These are phyloP conservation scores for Solanum lignicaule DNA, from an alignment of 257 asterid genomes.

Conservation along the genomic window DNA sequence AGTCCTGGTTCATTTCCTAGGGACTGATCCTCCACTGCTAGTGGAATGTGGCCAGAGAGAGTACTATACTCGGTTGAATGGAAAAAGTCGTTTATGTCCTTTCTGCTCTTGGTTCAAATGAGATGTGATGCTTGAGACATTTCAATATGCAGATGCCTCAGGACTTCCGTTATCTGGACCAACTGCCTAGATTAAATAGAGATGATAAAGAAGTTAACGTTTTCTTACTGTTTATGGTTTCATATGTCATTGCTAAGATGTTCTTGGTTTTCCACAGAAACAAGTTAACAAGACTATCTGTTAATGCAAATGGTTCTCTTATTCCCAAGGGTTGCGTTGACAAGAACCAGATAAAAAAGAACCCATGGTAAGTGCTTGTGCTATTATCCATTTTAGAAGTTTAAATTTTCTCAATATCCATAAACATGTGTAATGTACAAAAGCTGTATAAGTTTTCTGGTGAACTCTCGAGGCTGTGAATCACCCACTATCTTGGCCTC, in stretches of 20 bases:
- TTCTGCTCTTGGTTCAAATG: background rate
- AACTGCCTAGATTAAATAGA: background rate
- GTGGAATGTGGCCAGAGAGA: background rate
- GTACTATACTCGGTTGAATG: background rate
- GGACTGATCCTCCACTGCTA: background rate
- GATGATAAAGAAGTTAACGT: background rate
- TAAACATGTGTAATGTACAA: background rate
- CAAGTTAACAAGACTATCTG: conserved; percentile 69
- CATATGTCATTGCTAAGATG: background rate
- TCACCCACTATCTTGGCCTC: background rate
- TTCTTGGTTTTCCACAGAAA: conserved; percentile 36
- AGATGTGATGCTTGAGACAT: background rate
- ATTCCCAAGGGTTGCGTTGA: conserved; percentile 66
- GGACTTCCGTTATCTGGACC: background rate
- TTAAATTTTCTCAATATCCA: background rate
- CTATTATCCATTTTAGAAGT: background rate
- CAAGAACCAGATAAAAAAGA: conserved; percentile 66
- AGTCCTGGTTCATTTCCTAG: background rate
- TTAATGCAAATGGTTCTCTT: conserved; percentile 78
- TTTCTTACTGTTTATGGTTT: background rate
- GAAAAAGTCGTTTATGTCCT: background rate
- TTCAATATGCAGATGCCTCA: background rate
- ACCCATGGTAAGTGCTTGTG: conserved; percentile 47
- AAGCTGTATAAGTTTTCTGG: background rate
- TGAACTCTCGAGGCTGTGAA: background rate